Conservation (phyloP, 1,139 yeast genomes). For the Nematodospora anomalae region DNA sequence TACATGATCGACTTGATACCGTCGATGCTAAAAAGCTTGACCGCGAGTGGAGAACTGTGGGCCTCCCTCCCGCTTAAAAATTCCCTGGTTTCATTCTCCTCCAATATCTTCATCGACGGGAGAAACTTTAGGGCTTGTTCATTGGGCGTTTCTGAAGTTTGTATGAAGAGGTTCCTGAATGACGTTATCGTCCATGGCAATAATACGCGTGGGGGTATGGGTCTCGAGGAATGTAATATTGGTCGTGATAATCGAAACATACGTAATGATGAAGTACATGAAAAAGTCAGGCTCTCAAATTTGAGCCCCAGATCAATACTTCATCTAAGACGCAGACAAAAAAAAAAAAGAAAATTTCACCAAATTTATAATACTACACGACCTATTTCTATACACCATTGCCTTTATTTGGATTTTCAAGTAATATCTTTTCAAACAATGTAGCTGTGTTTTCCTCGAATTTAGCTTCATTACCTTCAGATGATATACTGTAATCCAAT, state of each 20-base stretch:
- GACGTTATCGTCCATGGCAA: not conserved
- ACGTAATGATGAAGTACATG: too few relatives aligned
- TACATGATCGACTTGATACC: conserved; percentile 54
- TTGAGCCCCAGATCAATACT: too few relatives aligned
- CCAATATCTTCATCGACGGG: conserved; percentile 44
- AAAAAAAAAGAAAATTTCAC: conserved; percentile 2
- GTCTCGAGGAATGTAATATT: not conserved
- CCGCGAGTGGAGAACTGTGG: conserved; percentile 54
- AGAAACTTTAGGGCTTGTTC: conserved; percentile 49
- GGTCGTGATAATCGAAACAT: conserved; percentile 3
- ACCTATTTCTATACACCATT: not conserved
- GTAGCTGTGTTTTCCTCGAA: conserved; percentile 55
- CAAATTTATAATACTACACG: not conserved
- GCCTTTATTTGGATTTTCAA: conserved; percentile 16
- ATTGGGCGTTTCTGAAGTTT: conserved; percentile 47
- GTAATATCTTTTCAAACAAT: conserved; percentile 52
- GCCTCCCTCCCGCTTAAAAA: conserved; percentile 57
- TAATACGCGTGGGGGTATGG: not conserved
- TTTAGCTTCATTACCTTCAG: conserved; percentile 34
- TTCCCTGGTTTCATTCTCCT: conserved; percentile 51
- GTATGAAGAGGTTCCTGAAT: conserved; percentile 34
- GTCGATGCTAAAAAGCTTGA: conserved; percentile 52
- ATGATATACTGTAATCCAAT: conserved; percentile 69
- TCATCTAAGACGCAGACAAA: too few relatives aligned
- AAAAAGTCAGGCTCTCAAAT: too few relatives aligned